These are phyloP conservation scores for Amborella trichopoda DNA, from an alignment of 164 flowering plant species.

Conservation along the genomic window DNA sequence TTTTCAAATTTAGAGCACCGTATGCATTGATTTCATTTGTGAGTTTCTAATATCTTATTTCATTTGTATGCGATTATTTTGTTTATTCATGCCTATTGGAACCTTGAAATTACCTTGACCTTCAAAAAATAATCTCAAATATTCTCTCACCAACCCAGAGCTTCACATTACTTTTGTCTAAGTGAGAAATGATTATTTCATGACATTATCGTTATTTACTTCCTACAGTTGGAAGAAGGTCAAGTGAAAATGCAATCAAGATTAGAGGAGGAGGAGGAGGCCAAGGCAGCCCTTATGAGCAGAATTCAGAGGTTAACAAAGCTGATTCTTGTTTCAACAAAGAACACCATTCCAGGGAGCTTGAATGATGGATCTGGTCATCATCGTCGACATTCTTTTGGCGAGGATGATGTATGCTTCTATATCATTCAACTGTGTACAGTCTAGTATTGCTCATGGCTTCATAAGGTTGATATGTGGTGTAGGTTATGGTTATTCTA, in stretches of 20 bases:
- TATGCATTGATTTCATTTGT: not conserved
- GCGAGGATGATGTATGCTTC: slow-evolving; percentile 69
- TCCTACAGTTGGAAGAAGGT: slow-evolving; percentile 91
- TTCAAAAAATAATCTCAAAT: too few species aligned
- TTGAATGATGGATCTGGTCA: slow-evolving; percentile 49
- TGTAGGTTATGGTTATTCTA: too few species aligned
- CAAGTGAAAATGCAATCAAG: slow-evolving; percentile 98
- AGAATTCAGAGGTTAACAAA: slow-evolving; percentile 95
- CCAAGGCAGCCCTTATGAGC: slow-evolving; percentile 96
- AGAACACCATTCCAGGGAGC: slow-evolving; percentile 67
- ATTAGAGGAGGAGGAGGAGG: slow-evolving; percentile 98
- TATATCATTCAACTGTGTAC: not conserved
- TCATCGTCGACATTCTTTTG: slow-evolving; percentile 47
- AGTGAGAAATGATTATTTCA: slow-evolving; percentile 1
- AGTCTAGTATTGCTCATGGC: too few species aligned
- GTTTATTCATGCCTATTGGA: not conserved
- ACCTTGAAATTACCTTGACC: too few species aligned
- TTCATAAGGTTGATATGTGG: too few species aligned
- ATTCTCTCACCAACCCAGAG: too few species aligned
- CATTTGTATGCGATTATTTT: not conserved
- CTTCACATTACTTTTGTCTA: too few species aligned
- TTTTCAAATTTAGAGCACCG: not conserved
- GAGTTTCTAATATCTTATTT: not conserved
- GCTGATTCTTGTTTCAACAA: slow-evolving; percentile 93
- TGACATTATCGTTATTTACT: too few species aligned